These are phyloP conservation scores for Deinandra increscens DNA, from an alignment of 129 eudicot species.

Conservation along the genomic window DNA sequence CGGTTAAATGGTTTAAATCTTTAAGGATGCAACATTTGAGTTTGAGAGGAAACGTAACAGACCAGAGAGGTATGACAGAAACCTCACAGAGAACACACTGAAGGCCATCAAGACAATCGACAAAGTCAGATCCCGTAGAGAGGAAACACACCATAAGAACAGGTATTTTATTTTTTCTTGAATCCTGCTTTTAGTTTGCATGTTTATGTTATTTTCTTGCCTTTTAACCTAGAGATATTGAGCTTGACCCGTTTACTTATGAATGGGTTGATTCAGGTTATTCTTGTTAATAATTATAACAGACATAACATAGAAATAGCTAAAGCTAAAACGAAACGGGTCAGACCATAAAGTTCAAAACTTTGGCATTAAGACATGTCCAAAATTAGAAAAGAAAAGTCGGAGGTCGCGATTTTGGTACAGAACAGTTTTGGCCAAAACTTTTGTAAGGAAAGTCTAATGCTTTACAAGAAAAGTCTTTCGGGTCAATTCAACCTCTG, in stretches of 20 bases:
- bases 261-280: no score
- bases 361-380: neutral
- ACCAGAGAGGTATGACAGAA: constrained; percentile 94
- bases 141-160: constrained; percentile 37
- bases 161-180: constrained; percentile 38
- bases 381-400: no score
- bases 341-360: neutral
- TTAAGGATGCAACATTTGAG: constrained; percentile 86
- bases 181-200: neutral
- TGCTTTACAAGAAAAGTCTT: neutral
- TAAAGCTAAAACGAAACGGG: neutral
- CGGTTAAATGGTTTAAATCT: neutral
- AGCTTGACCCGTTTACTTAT: neutral
- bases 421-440: neutral
- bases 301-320: neutral
- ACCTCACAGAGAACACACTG: constrained; percentile 63
- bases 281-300: no score
- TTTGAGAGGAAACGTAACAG: constrained; percentile 96
- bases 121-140: constrained; percentile 61
- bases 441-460: neutral
- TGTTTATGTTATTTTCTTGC: neutral
- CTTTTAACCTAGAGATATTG: neutral
- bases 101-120: constrained; percentile 67
- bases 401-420: neutral
- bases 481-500: neutral